Evolutionary conservation across 352 stramenopile species (phyloP), one percentile per base, ranked within the genome.

Genomic region (Pythium rishiriense): DNA sequence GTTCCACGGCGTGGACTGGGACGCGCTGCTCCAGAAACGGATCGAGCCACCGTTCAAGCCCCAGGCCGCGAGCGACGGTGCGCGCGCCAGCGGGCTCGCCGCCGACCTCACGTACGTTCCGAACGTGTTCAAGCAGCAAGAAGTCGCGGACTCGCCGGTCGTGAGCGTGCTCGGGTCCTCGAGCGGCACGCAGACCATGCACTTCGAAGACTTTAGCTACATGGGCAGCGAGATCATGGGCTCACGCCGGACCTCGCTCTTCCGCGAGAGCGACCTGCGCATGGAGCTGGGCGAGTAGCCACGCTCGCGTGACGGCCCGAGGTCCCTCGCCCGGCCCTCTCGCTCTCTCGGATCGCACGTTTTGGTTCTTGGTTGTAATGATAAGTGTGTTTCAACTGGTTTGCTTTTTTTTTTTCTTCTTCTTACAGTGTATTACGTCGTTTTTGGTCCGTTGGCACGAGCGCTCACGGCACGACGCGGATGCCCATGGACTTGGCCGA

Each of bases 401-500:
- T 66, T 58, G 25, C 9, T 25, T 33, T 58, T 39, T n/a, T 39
- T 39, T 39, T 39, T 9, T 39, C 17, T 17, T 17, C 33, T 39
- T 15, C 33, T 9, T 14, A 39, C n/a, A n/a, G n/a, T n/a, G n/a
- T n/a, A n/a, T n/a, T n/a, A n/a, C n/a, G n/a, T n/a, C n/a, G n/a
- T n/a, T n/a, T n/a, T n/a, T n/a, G n/a, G n/a, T n/a, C n/a, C n/a
- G n/a, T n/a, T n/a, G n/a, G n/a, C n/a, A n/a, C n/a, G n/a, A n/a
- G n/a, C 33, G 33, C 33, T 39, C 33, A 89, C 19, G 71, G 78
- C 58, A 91, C 78, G 29, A 98, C 89, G 35, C 85, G 76, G 57
- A 98, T 81, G 55, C 94, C 94, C 75, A 98, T 97, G 78, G 88
- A 98, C 64, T 85, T 91, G 56, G 88, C 88, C 53, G 93, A 97